Conservation (phyloP, 495 filamentous ascomycete genomes). For the Aspergillus funiculosus region DNA sequence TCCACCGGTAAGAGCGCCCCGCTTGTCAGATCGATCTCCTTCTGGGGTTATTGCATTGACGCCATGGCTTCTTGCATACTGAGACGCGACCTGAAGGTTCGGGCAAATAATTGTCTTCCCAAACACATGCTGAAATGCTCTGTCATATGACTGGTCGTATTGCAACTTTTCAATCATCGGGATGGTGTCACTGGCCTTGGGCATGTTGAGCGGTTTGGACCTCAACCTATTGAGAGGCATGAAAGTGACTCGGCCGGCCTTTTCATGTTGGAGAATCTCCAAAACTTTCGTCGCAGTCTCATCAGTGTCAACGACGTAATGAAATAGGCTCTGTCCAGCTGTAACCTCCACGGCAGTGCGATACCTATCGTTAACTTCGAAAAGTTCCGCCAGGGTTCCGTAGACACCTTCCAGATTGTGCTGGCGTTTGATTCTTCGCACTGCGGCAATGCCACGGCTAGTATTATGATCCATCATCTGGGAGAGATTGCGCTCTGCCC, state of each 20-base stretch:
- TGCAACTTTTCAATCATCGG: slow-evolving; percentile 81
- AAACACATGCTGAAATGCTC: slow-evolving; percentile 88
- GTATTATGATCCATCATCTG: slow-evolving; percentile 87
- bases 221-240: slow-evolving; percentile 83
- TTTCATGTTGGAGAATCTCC: slow-evolving; percentile 70
- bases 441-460: slow-evolving; percentile 72
- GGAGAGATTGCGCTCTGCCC: slow-evolving; percentile 68
- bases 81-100: slow-evolving; percentile 73
- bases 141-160: slow-evolving; percentile 70
- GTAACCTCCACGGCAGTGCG: slow-evolving; percentile 88
- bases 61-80: slow-evolving; percentile 85
- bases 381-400: slow-evolving; percentile 85
- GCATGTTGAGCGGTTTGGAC: slow-evolving; percentile 63
- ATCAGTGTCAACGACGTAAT: slow-evolving; percentile 93
- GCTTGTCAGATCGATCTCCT: slow-evolving; percentile 88
- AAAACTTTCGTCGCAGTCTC: slow-evolving; percentile 77
- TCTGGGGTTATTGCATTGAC: slow-evolving; percentile 91
- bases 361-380: slow-evolving; percentile 79
- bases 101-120: slow-evolving; percentile 93
- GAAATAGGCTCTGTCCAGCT: slow-evolving; percentile 87
- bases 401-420: slow-evolving; percentile 80
- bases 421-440: slow-evolving; percentile 71
- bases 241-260: slow-evolving; percentile 85
- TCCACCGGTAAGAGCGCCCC: slow-evolving; percentile 90
- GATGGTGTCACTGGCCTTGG: slow-evolving; percentile 77